Evolutionary conservation across 2,329 filamentous ascomycete genomes (phyloP), one percentile per base, ranked within the genome.

Genomic region (Beauveria sp.): DNA sequence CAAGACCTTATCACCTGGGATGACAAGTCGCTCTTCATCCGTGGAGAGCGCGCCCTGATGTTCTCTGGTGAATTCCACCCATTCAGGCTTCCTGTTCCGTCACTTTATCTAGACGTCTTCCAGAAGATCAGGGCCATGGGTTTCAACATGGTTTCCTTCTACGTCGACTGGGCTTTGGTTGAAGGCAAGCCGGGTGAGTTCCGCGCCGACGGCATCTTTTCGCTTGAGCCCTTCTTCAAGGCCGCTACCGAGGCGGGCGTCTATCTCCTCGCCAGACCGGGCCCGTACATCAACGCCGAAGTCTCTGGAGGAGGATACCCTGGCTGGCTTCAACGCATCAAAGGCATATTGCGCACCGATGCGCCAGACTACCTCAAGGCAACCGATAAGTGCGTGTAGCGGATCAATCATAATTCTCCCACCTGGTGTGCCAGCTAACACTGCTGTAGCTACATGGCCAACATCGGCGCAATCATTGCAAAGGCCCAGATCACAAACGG

Each of bases 91-190:
- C 78, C 79, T 0, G 77, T 79, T 0, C 76, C 78, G 0, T 74
- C 72, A 0, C 69, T 81, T 0, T 81, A 86, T 77, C 77, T 89
- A 9, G 90, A 93, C 65, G 70, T 93, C 2, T 88, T 96, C 66
- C 87, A 94, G 68, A 96, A 96, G 73, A 84, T 93, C 71, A 92
- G 89, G 72, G 87, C 89, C 0, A 74, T 92, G 1, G 91, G 91
- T 0, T 92, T 91, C 74, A 93, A 89, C 67, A 82, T 84, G 50
- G 87, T 92, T 1, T 91, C 88, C 0, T 91, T 92, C 71, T 93
- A 93, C 68, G 79, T 87, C 7, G 82, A 92, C 67, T 96, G 90
- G 91, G 88, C 87, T 3, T 75, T 93, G 2, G 72, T 91, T 0
- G 90, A 94, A 70, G 89, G 88, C 2, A 86, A 87, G 62, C 85